These are phyloP conservation scores for Yamadazyma spencermartinsiae DNA, from an alignment of 1,139 yeast species.

Conservation along the genomic window DNA sequence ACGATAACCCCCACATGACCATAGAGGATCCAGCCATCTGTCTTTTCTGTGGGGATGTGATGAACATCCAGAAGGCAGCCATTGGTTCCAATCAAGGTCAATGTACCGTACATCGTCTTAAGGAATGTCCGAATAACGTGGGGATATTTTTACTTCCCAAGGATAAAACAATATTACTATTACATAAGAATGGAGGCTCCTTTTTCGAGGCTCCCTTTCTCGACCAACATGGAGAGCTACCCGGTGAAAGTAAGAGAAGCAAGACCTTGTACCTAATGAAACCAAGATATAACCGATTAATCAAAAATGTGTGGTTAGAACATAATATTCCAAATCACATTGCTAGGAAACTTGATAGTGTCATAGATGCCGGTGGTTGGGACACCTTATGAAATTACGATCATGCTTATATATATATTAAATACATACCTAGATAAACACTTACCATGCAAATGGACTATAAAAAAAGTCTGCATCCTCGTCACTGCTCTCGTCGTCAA, in stretches of 20 bases:
- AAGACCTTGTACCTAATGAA: slow-evolving; percentile 70
- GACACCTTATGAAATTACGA: slow-evolving; percentile 59
- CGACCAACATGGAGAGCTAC: slow-evolving; percentile 85
- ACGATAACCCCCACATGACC: slow-evolving; percentile 38
- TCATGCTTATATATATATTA: slow-evolving; percentile 1
- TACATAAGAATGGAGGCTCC: slow-evolving; percentile 76
- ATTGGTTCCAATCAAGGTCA: slow-evolving; percentile 59
- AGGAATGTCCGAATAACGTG: slow-evolving; percentile 66
- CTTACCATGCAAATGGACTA: slow-evolving; percentile 13
- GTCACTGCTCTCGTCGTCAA: slow-evolving; percentile 17
- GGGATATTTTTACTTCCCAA: slow-evolving; percentile 83
- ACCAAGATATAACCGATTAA: slow-evolving; percentile 66
- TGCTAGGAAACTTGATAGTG: slow-evolving; percentile 76
- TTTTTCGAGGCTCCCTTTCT: slow-evolving; percentile 83
- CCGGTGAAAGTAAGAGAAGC: slow-evolving; percentile 70
- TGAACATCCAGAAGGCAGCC: slow-evolving; percentile 63
- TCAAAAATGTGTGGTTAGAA: slow-evolving; percentile 70
- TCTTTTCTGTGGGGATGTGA: slow-evolving; percentile 72
- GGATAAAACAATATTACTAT: slow-evolving; percentile 65
- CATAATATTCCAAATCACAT: slow-evolving; percentile 78
- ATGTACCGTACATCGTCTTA: slow-evolving; percentile 62
- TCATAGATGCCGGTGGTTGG: slow-evolving; percentile 93
- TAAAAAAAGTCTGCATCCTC: slow-evolving; percentile 18
- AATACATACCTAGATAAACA: slow-evolving; percentile 3
- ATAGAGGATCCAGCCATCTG: slow-evolving; percentile 85